Conservation (phyloP, 352 stramenopile genomes). For the Thalassiosira livingstoniorum region DNA sequence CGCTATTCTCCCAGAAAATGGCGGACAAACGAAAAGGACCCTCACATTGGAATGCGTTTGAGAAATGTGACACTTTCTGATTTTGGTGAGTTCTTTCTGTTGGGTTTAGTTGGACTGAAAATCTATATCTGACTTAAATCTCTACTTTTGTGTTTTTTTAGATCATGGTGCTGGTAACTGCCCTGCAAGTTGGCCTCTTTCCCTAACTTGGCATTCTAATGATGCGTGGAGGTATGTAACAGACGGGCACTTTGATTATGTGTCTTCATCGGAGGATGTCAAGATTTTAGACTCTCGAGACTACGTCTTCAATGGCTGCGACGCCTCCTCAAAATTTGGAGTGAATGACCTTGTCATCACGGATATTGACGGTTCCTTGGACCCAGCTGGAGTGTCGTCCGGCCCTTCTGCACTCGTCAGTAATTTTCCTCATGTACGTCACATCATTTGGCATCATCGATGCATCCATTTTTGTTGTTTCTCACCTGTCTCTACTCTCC, state of each 20-base stretch:
- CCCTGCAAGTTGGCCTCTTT: too few relatives aligned
- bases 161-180: too few relatives aligned
- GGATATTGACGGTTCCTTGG: conserved; percentile 57
- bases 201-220: too few relatives aligned
- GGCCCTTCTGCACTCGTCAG: conserved; percentile 45
- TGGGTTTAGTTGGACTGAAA: too few relatives aligned
- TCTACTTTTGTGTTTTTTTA: too few relatives aligned
- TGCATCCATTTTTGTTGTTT: too few relatives aligned
- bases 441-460: too few relatives aligned
- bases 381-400: conserved; percentile 16
- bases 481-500: too few relatives aligned
- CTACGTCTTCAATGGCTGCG: conserved; percentile 41
- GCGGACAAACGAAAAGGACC: conserved; percentile 19
- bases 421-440: conserved; percentile 41
- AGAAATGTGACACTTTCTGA: conserved; percentile 59
- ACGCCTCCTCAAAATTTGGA: conserved; percentile 6
- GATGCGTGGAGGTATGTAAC: too few relatives aligned
- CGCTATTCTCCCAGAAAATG: conserved; percentile 32
- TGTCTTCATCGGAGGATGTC: conserved; percentile 40
- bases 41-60: conserved; percentile 30
- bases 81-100: conserved; percentile 49
- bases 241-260: conserved; percentile 46
- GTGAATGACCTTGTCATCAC: conserved; percentile 51
- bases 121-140: too few relatives aligned
- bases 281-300: conserved; percentile 26